Evolutionary conservation across 169 alveolate genomes (phyloP).

Genomic region (Eimeria falciformis): DNA sequence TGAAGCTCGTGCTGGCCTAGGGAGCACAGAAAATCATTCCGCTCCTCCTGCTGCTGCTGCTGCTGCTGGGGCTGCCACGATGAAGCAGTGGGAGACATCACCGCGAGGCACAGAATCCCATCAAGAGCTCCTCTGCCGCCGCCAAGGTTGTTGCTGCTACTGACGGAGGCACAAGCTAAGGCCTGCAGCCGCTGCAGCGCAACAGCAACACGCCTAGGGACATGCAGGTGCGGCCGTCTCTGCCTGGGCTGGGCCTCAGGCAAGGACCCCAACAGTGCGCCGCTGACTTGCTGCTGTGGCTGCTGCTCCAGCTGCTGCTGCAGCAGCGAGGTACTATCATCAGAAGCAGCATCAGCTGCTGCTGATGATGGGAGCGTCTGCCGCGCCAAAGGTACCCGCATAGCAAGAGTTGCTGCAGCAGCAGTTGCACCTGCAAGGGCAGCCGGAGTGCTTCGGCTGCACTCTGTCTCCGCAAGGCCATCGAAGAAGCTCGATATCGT

Average conservation of each 20-base stretch:
- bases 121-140: neutral
- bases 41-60: conserved; percentile 19
- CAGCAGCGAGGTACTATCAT: neutral
- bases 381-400: conserved; percentile 1
- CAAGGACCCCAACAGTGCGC: neutral
- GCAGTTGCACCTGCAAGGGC: conserved; percentile 44
- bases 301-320: neutral
- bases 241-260: conserved; percentile 20
- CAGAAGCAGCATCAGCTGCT: conserved; percentile 8
- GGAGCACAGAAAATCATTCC: neutral
- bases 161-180: neutral
- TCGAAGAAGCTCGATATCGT: too few species aligned
- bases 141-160: neutral
- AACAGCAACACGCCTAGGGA: conserved; percentile 42
- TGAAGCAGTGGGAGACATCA: conserved; percentile 11
- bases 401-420: conserved; percentile 17
- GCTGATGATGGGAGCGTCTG: neutral
- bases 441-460: neutral
- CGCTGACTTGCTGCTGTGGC: neutral
- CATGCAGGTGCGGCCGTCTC: conserved; percentile 44
- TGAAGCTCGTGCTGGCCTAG: conserved; percentile 54
- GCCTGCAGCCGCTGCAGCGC: conserved; percentile 48
- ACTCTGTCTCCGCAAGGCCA: too few species aligned
- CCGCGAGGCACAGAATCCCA: neutral
- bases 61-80: neutral